Evolutionary conservation across 1,284 basidiomycete genomes (phyloP).

Genomic region (Ganoderma boninense): DNA sequence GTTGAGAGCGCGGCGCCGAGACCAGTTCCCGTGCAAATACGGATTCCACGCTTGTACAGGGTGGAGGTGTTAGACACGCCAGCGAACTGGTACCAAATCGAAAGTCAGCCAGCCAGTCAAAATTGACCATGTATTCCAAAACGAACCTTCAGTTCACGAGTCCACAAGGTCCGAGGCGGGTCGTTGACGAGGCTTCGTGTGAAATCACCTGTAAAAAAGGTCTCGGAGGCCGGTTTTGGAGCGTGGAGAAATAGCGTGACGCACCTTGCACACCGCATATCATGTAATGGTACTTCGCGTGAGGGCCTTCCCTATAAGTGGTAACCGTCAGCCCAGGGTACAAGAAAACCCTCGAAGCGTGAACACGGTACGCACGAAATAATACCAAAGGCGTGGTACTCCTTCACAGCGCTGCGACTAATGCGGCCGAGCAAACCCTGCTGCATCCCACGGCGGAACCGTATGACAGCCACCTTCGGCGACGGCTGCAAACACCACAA

Average conservation of each 20-base stretch:
- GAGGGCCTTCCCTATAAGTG: conserved; percentile 62
- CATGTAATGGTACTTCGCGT: conserved; percentile 79
- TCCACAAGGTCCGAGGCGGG: conserved; percentile 75
- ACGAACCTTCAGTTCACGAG: conserved; percentile 73
- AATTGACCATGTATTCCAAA: conserved; percentile 9
- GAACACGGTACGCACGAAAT: conserved; percentile 52
- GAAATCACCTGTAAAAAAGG: conserved; percentile 62
- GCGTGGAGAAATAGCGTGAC: conserved; percentile 7
- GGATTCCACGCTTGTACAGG: conserved; percentile 77
- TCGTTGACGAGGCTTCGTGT: conserved; percentile 73
- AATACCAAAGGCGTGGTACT: conserved; percentile 71
- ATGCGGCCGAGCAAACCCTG: conserved; percentile 67
- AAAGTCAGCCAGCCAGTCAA: conserved; percentile 8
- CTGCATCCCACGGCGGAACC: conserved; percentile 71
- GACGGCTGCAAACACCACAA: conserved; percentile 52
- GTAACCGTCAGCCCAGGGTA: conserved; percentile 23
- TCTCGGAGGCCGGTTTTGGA: conserved; percentile 17
- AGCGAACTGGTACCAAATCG: conserved; percentile 59
- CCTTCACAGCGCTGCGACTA: conserved; percentile 62
- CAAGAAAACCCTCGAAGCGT: conserved; percentile 14
- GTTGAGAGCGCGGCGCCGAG: conserved; percentile 80
- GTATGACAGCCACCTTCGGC: conserved; percentile 64
- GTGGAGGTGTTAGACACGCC: conserved; percentile 82
- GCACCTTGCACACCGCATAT: conserved; percentile 79
- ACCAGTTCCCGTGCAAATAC: conserved; percentile 82